These are phyloP conservation scores for Endocarpon pusillum DNA, from an alignment of 495 filamentous ascomycete genomes.

Conservation along the genomic window DNA sequence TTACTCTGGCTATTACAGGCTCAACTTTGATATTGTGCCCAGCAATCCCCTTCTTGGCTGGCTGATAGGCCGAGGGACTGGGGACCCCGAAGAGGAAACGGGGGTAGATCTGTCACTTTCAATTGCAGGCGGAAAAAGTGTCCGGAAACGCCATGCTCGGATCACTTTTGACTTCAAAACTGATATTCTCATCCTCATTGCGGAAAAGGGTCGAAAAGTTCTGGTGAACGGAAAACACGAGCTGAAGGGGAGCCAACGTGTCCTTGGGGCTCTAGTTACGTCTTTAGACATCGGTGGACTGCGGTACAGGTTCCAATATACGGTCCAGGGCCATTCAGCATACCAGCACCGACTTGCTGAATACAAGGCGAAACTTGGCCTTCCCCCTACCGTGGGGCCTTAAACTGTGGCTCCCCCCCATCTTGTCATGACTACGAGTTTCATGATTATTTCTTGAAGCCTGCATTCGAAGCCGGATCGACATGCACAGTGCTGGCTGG, in stretches of 20 bases:
- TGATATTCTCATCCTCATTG: conserved; percentile 8
- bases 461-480: conserved; percentile 6
- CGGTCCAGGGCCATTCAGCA: not conserved
- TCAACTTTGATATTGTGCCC: conserved; percentile 3
- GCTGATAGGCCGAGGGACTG: conserved; percentile 3
- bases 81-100: conserved; percentile 1
- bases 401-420: conserved; percentile 4
- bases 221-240: conserved; percentile 7
- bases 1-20: not conserved
- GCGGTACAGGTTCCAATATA: conserved; percentile 8
- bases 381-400: not conserved
- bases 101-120: conserved; percentile 4
- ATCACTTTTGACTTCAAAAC: conserved; percentile 5
- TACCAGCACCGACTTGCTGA: conserved; percentile 9
- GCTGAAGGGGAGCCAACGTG: too few species aligned
- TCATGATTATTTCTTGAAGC: conserved; percentile 7
- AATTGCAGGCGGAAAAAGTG: conserved; percentile 1
- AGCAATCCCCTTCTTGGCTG: conserved; percentile 4
- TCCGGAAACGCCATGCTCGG: conserved; percentile 3
- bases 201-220: conserved; percentile 4
- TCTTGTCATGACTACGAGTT: conserved; percentile 7
- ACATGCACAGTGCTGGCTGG: conserved; percentile 6
- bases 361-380: not conserved
- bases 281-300: conserved; percentile 6
- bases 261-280: too few species aligned